These are phyloP conservation scores for Diplocarpon rosae DNA, from an alignment of 2,329 filamentous ascomycete genomes.

Conservation along the genomic window DNA sequence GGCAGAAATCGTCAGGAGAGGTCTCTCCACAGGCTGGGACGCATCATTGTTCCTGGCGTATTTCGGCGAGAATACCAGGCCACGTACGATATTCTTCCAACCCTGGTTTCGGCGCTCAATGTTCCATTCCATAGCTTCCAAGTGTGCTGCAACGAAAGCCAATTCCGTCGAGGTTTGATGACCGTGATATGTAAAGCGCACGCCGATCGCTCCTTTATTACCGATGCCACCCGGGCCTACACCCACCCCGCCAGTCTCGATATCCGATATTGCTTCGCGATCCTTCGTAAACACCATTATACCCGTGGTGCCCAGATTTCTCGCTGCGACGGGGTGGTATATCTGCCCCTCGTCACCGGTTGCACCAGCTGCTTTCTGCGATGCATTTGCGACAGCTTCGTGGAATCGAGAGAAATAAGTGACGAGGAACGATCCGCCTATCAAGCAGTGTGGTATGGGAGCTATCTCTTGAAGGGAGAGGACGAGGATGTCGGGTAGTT, in stretches of 20 bases:
- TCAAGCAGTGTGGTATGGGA: slow-evolving; percentile 72
- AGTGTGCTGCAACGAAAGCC: slow-evolving; percentile 79
- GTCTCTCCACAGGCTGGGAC: slow-evolving; percentile 24
- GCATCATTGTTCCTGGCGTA: slow-evolving; percentile 11
- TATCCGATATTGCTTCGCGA: slow-evolving; percentile 44
- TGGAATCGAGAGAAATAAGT: slow-evolving; percentile 66
- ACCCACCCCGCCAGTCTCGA: slow-evolving; percentile 74
- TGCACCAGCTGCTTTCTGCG: slow-evolving; percentile 28
- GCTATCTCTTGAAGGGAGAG: slow-evolving; percentile 78
- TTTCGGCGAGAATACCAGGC: slow-evolving; percentile 59
- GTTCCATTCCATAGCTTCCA: slow-evolving; percentile 79
- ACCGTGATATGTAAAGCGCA: slow-evolving; percentile 52
- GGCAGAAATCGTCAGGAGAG: slow-evolving; percentile 32
- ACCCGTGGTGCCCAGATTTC: slow-evolving; percentile 80
- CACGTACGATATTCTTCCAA: slow-evolving; percentile 74
- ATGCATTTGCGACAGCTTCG: slow-evolving; percentile 61
- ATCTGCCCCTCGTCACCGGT: slow-evolving; percentile 27
- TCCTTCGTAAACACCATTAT: slow-evolving; percentile 74
- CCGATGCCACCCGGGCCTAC: slow-evolving; percentile 83
- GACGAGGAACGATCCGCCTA: slow-evolving; percentile 68
- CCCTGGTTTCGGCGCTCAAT: slow-evolving; percentile 69
- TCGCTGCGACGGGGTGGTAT: slow-evolving; percentile 60
- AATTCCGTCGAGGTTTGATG: slow-evolving; percentile 44
- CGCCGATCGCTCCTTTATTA: slow-evolving; percentile 85
- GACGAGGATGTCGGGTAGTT: slow-evolving; percentile 57